Evolutionary conservation across 495 filamentous ascomycete species (phyloP), one percentile per base, ranked within the genome.

Genomic region (Patellaria atrata): DNA sequence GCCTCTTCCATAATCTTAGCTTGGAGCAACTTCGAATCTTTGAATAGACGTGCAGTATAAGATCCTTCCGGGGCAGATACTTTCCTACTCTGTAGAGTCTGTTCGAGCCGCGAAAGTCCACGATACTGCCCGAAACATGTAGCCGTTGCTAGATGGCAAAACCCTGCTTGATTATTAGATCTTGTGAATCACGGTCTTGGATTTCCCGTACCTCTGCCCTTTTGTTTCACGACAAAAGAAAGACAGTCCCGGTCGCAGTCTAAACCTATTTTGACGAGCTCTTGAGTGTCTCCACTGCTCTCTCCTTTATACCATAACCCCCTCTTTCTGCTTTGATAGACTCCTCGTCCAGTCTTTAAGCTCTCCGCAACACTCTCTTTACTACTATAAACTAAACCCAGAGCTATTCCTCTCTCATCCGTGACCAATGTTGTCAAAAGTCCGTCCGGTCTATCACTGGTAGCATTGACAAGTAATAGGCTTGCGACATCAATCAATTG

Each of bases 1-100:
- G 89, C 89, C 54, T 97, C 89, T 58, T 97, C 89, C 78, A 94
- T 89, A 26, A 97, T 93, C 65, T 97, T 97, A 2, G 89, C 91
- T 22, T 79, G 68, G 11, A 92, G 61, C 13, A 96, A 70, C 58
- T 89, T 82, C 37, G 81, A 71, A 37, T 96, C 91, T 17, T 76
- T 81, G 63, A 94, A 97, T 6, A 97, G 61, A 12, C 89, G 65
- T 21, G 82, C 81, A 10, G 89, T 97, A 54, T 97, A 97, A 11
- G 89, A 96, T 1, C 85, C 87, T 38, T 66, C 68, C 2, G 86
- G 87, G 0, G 89, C 84, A 7, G 77, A 78, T 4, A 60, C 57
- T 53, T 91, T 94, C 41, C 89, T 73, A 5, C 69, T 70, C 19
- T 77, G 54, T 2, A 97, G 65, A 1, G 85, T 96, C 56, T 84